Base-by-base conservation (phyloP, 495 filamentous ascomycete species). In the Penicillium steckii region DNA sequence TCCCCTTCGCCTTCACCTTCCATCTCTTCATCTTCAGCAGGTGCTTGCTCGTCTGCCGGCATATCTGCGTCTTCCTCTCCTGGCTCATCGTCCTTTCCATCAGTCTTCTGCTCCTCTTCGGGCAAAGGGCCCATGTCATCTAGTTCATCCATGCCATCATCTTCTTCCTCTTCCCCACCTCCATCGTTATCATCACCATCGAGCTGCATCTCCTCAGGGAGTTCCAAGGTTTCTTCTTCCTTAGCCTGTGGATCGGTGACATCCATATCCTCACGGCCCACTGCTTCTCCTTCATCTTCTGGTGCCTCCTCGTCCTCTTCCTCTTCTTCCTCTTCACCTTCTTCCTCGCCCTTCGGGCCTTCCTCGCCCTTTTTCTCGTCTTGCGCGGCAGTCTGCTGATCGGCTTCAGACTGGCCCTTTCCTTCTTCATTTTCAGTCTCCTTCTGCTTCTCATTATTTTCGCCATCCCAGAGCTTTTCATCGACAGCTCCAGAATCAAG, bases 381-480 rank as follows among this genome's bases (percentile, higher is more conserved):
- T 48, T 83, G 77, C 0, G 74, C 78, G 25, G 84, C 85, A 41
- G 81, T 73, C 50, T 86, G 80, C 55, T 88, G 77, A 46, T 90
- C 83, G 15, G 85, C 75, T 44, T 84, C 77, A 46, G 78, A 67
- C 50, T 81, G 76, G 15, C 88, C 86, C 59, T 85, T 83, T 8
- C 79, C 73, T 56, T 86, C 76, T 54, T 90, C 80, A n/a, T 84
- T 87, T 55, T 90, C 78, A 44, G 91, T 88, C 41, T 96, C 89
- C 59, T 93, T 92, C 46, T 90, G 85, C 24, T 86, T 76, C 13
- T 91, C 86, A 44, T 90, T 86, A 15, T 80, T 83, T 37, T 81
- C 82, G 8, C 88, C 91, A 69, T 97, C 91, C 94, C 94, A 98
- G 75, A 97, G 86, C 74, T 97, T 97, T 71, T 98, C 94, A 66